Conservation (phyloP, 139 green algal genomes). For the Mesotaenium endlicherianum region DNA sequence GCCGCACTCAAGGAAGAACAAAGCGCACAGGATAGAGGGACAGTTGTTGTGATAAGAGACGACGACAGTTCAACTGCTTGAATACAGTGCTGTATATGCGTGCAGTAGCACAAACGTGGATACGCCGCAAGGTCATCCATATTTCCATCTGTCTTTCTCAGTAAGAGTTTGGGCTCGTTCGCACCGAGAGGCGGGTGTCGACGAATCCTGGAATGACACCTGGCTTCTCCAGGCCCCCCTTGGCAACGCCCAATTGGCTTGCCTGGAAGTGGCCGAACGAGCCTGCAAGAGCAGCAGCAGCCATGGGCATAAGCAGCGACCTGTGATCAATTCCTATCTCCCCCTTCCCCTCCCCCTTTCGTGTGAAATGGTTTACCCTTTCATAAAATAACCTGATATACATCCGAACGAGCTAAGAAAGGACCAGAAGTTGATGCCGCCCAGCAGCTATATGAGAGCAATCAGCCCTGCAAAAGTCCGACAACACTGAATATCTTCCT, state of each 20-base stretch:
- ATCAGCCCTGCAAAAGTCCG: too few relatives aligned
- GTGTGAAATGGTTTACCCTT: not conserved
- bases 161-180: too few relatives aligned
- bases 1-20: too few relatives aligned
- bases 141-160: too few relatives aligned
- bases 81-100: too few relatives aligned
- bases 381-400: not conserved
- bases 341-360: not conserved
- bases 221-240: not conserved
- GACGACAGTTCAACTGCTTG: too few relatives aligned
- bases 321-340: not conserved
- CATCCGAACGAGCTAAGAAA: not conserved
- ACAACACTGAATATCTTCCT: too few relatives aligned
- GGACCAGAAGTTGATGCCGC: not conserved
- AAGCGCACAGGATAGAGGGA: too few relatives aligned
- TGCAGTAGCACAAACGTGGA: too few relatives aligned
- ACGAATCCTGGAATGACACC: not conserved
- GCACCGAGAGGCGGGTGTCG: conserved; percentile 7
- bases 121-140: too few relatives aligned
- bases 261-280: conserved; percentile 35
- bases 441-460: too few relatives aligned
- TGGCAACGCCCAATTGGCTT: not conserved
- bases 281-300: not conserved
- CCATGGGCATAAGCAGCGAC: not conserved
- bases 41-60: too few relatives aligned